A percentile compares a stretch with the other conserved stretches of the same genome.
Evolutionary conservation across 129 eudicot genomes (phyloP).

Genomic region (Centrapalus pauciflorus): DNA sequence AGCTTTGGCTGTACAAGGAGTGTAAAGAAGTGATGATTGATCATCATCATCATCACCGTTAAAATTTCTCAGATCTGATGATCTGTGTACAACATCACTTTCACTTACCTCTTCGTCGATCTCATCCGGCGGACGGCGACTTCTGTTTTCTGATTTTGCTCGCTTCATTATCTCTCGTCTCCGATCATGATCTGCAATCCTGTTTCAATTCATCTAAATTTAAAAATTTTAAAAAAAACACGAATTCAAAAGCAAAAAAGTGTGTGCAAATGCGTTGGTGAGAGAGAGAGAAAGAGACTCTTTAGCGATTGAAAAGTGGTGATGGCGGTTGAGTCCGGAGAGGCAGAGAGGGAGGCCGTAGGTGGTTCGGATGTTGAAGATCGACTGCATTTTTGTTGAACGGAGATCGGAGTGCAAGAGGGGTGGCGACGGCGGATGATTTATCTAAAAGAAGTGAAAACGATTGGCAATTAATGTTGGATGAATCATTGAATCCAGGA

Average conservation of each 20-base stretch:
- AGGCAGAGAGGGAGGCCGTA: conserved; percentile 42
- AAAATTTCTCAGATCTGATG: conserved; percentile 11
- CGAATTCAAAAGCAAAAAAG: neutral
- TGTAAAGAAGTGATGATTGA: conserved; percentile 9
- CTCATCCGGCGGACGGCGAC: neutral
- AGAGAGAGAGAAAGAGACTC: conserved; percentile 20
- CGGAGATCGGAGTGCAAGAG: neutral
- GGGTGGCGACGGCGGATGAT: neutral
- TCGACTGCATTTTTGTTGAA: conserved; percentile 29
- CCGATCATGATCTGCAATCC: conserved; percentile 53
- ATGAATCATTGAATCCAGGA: conserved; percentile 3
- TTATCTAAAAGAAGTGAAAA: neutral
- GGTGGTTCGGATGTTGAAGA: conserved; percentile 25
- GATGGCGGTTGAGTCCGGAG: conserved; percentile 28
- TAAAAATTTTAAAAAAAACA: too few relatives aligned
- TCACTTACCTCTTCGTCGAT: conserved; percentile 20
- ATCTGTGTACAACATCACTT: conserved; percentile 6
- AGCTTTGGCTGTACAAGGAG: conserved; percentile 35
- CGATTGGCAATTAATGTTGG: neutral
- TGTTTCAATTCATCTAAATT: too few relatives aligned
- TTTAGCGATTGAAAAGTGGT: conserved; percentile 17
- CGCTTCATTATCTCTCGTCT: conserved; percentile 33
- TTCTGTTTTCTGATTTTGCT: conserved; percentile 1
- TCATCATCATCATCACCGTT: conserved; percentile 18
- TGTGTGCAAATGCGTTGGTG: neutral